Evolutionary conservation across 495 filamentous ascomycete species (phyloP).

Genomic region (Staphylotrichum longicolle): DNA sequence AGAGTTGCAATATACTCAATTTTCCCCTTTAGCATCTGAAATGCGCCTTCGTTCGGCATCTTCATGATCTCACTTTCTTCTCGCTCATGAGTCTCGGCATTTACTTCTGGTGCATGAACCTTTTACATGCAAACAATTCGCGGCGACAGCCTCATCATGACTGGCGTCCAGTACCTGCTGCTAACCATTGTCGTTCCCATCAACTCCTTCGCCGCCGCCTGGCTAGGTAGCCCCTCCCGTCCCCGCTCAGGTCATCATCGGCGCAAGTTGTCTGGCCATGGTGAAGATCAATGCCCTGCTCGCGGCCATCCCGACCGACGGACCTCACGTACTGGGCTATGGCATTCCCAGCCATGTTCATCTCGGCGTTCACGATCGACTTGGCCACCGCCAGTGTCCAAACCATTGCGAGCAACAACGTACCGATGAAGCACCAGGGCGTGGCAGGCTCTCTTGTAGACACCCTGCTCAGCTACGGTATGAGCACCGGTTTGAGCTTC

Average conservation of each 20-base stretch:
- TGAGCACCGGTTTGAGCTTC: slow-evolving; percentile 48
- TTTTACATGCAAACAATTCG: slow-evolving; percentile 42
- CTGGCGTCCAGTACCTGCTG: slow-evolving; percentile 46
- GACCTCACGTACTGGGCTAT: slow-evolving; percentile 53
- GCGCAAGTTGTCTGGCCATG: slow-evolving; percentile 43
- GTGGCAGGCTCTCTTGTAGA: slow-evolving; percentile 51
- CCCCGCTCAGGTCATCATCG: slow-evolving; percentile 49
- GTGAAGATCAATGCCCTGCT: slow-evolving; percentile 42
- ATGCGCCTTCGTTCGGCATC: slow-evolving; percentile 47
- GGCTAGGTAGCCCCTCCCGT: slow-evolving; percentile 43
- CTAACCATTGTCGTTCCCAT: slow-evolving; percentile 43
- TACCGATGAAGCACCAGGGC: slow-evolving; percentile 49
- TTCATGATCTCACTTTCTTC: slow-evolving; percentile 50
- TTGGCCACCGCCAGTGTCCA: slow-evolving; percentile 51
- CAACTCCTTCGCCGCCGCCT: slow-evolving; percentile 42
- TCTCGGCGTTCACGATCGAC: slow-evolving; percentile 50
- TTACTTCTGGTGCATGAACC: not conserved
- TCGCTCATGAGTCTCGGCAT: slow-evolving; percentile 54
- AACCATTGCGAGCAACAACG: slow-evolving; percentile 55
- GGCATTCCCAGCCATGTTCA: slow-evolving; percentile 49
- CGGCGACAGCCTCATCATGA: slow-evolving; percentile 44
- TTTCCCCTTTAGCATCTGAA: slow-evolving; percentile 52
- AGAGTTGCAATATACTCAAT: slow-evolving; percentile 45
- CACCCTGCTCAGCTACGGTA: slow-evolving; percentile 49
- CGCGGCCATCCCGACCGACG: slow-evolving; percentile 48